phyloP scores from a whole-genome alignment of 2,329 filamentous ascomycete species.

The Monosporascus sp. region DNA sequence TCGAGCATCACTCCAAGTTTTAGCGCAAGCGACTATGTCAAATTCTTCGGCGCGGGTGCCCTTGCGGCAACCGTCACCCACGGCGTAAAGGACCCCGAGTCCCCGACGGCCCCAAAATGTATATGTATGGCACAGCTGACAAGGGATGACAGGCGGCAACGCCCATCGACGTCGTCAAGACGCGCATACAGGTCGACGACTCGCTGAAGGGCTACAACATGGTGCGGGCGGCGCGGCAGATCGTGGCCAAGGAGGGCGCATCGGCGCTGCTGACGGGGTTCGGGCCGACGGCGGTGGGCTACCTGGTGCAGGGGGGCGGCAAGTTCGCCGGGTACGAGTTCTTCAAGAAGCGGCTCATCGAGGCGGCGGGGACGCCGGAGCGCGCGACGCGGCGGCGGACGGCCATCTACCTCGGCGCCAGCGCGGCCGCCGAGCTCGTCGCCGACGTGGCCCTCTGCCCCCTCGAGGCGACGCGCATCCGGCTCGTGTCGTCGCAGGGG shows the following conservation, averaged over 20 bases:
- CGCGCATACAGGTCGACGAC: slow-evolving; percentile 85
- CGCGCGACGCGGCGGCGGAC: slow-evolving; percentile 40
- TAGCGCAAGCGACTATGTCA: slow-evolving; percentile 39
- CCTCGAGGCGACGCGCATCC: slow-evolving; percentile 74
- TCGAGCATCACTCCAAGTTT: slow-evolving; percentile 33
- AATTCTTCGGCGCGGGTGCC: slow-evolving; percentile 49
- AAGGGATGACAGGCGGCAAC: slow-evolving; percentile 40
- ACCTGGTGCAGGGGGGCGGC: slow-evolving; percentile 83
- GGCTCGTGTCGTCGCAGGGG: slow-evolving; percentile 75
- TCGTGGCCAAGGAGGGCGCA: slow-evolving; percentile 73
- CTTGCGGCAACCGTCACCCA: slow-evolving; percentile 48
- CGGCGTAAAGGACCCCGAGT: slow-evolving; percentile 32
- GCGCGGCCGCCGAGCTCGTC: slow-evolving; percentile 64
- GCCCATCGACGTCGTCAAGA: slow-evolving; percentile 72
- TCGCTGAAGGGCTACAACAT: slow-evolving; percentile 79
- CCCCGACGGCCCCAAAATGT: not conserved
- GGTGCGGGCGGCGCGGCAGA: slow-evolving; percentile 71
- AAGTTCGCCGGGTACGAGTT: slow-evolving; percentile 92
- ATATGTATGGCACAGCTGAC: not conserved
- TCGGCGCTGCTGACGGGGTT: slow-evolving; percentile 77
- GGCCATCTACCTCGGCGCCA: slow-evolving; percentile 66
- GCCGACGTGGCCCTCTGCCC: slow-evolving; percentile 82
- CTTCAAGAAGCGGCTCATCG: slow-evolving; percentile 86
- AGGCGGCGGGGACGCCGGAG: slow-evolving; percentile 52
- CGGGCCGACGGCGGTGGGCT: slow-evolving; percentile 79